Percentiles rank a stretch among this genome's conserved stretches.
phyloP scores from a whole-genome alignment of 192 early-diverging fungal species.

The Gryganskiella cystojenkinii region DNA sequence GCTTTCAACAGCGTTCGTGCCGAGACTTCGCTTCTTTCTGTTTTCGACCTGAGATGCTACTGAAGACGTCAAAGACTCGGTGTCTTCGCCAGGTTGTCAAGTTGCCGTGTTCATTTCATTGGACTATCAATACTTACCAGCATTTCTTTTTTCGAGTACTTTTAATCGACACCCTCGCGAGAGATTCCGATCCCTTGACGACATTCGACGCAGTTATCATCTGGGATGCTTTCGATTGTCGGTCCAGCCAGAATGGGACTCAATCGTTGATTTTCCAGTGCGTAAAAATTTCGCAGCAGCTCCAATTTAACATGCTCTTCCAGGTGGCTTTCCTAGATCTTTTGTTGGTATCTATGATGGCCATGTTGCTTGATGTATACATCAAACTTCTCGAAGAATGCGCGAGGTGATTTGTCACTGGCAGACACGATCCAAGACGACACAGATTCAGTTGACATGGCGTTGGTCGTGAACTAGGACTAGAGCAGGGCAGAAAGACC shows the following conservation, averaged over 20 bases:
- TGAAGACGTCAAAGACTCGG: no score
- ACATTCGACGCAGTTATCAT: conserved; percentile 25
- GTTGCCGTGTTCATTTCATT: no score
- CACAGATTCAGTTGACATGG: conserved; percentile 14
- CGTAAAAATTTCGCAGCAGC: conserved; percentile 14
- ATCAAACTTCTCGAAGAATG: conserved; percentile 29
- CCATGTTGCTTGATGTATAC: conserved; percentile 32
- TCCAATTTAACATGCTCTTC: conserved; percentile 17
- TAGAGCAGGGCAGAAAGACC: no score
- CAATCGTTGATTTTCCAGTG: conserved; percentile 24
- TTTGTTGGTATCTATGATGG: conserved; percentile 21
- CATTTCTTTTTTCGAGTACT: conserved; percentile 20
- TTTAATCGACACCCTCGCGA: conserved; percentile 21
- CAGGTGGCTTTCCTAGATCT: conserved; percentile 10
- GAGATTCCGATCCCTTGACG: conserved; percentile 31
- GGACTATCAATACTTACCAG: no score
- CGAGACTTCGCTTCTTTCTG: no score
- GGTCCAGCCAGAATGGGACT: conserved; percentile 32
- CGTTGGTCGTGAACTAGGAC: no score
- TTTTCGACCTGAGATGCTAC: no score
- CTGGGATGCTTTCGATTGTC: conserved; percentile 33
- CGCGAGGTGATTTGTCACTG: conserved; percentile 22
- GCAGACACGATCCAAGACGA: conserved; percentile 18
- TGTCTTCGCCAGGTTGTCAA: no score
- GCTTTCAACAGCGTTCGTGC: no score